phyloP scores from a whole-genome alignment of 1,139 yeast species.

The Debaryomyces coudertii region DNA sequence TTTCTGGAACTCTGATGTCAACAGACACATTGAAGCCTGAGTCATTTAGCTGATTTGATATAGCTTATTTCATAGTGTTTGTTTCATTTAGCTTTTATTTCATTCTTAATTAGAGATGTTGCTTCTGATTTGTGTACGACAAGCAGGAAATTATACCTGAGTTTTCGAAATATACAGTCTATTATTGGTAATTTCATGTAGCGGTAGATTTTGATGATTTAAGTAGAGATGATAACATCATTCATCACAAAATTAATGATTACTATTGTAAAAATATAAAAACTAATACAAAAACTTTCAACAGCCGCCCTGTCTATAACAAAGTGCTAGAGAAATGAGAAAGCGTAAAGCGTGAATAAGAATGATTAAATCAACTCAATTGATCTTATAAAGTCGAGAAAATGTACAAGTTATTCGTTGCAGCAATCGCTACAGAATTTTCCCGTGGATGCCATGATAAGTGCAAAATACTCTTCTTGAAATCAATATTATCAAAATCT shows the following conservation, averaged over 20 bases:
- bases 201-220: neutral
- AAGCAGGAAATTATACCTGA: neutral
- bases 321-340: neutral
- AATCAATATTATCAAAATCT: conserved; percentile 87
- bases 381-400: conserved; percentile 60
- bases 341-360: neutral
- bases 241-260: neutral
- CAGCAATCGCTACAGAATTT: conserved; percentile 96
- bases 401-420: conserved; percentile 90
- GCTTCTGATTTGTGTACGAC: conserved; percentile 2
- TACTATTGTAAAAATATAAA: neutral
- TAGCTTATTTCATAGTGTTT: neutral
- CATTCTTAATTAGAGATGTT: conserved; percentile 4
- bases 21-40: conserved; percentile 67
- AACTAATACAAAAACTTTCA: conserved; percentile 1
- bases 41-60: conserved; percentile 4
- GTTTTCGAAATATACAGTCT: conserved; percentile 1
- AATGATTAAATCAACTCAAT: conserved; percentile 8
- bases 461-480: conserved; percentile 92
- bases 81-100: conserved; percentile 2
- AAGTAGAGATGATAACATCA: conserved; percentile 2
- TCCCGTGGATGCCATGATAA: conserved; percentile 98
- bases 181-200: neutral
- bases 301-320: neutral
- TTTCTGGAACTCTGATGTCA: conserved; percentile 93